Base-by-base conservation (phyloP, 116 monocot genomes). In the Trichopus zeylanicus region DNA sequence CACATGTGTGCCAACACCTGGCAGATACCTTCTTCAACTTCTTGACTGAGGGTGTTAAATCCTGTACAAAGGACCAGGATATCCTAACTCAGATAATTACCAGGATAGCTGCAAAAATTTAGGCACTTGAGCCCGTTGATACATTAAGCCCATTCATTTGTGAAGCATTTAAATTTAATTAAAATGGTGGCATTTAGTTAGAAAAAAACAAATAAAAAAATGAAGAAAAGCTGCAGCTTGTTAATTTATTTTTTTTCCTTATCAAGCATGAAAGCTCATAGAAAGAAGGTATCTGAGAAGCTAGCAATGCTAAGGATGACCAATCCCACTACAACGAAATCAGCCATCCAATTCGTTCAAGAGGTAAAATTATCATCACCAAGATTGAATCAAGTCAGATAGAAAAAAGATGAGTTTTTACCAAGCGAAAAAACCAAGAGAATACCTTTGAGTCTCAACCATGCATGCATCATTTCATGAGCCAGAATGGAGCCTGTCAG, bases 391-490 rank as follows among this genome's bases (percentile, higher is more conserved):
- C 42, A 13, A 16, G 42, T 4, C 1, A 42, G 42, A 42, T 1
- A 42, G 8, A 42, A 13, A 13, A 42, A 42, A n/a, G 42, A n/a
- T n/a, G n/a, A n/a, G n/a, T n/a, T n/a, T n/a, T n/a, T n/a, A n/a
- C 42, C 13, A 42, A 42, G 42, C 3, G 18, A 13, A 7, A 15
- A 46, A 4, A 18, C 21, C 1, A 3, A 31, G 56, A 28, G 8
- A n/a, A 19, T 58, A 58, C 57, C 57, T 31, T 34, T 58, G 18
- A 93, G 79, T 34, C 87, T 75, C 42, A 93, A 69, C 88, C 88
- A 93, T 52, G 88, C 92, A 79, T 93, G 92, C 92, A 93, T 88
- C 84, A 88, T 84, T 37, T 93, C 92, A 72, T 93, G 92, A 61
- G 92, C 88, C 65, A 93, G 65, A 67, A 93, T 84, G n/a, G 88